A percentile compares a stretch with the other conserved stretches of the same genome.
These are phyloP conservation scores for Castanea mollissima DNA, from an alignment of 306 rosid species.

Conservation along the genomic window DNA sequence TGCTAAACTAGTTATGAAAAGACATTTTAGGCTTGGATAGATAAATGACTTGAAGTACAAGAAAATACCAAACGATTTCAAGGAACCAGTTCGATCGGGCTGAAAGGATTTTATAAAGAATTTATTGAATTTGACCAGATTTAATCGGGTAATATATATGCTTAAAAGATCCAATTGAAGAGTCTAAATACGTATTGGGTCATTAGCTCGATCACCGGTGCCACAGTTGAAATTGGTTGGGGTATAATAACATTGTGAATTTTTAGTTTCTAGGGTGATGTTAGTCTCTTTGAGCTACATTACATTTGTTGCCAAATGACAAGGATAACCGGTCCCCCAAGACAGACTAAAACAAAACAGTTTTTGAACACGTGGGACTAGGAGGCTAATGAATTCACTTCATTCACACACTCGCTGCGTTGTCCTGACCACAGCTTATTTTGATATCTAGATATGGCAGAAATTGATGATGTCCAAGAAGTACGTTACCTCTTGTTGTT, in stretches of 20 bases:
- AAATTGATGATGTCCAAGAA: neutral
- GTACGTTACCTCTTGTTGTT: slow-evolving; percentile 19
- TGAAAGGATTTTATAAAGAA: too few relatives aligned
- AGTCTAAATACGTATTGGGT: too few relatives aligned
- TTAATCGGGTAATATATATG: too few relatives aligned
- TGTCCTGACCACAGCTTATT: neutral
- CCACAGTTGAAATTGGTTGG: too few relatives aligned
- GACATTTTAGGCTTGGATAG: too few relatives aligned
- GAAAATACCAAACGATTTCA: too few relatives aligned
- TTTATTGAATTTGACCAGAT: too few relatives aligned
- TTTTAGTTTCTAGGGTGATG: neutral
- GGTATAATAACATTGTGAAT: neutral
- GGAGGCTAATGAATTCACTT: neutral
- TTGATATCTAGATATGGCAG: neutral
- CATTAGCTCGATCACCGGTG: too few relatives aligned
- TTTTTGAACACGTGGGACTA: neutral
- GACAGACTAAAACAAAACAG: neutral
- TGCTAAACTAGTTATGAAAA: too few relatives aligned
- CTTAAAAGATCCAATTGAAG: too few relatives aligned
- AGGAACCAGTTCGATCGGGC: too few relatives aligned
- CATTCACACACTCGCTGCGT: neutral
- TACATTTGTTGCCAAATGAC: neutral
- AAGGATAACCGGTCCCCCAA: neutral
- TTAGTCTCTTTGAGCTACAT: neutral
- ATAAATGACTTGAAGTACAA: too few relatives aligned